Percentiles rank a stretch among this genome's conserved stretches.
Conservation (phyloP, 768 basidiomycete species). For the Termitomyces sp. region DNA sequence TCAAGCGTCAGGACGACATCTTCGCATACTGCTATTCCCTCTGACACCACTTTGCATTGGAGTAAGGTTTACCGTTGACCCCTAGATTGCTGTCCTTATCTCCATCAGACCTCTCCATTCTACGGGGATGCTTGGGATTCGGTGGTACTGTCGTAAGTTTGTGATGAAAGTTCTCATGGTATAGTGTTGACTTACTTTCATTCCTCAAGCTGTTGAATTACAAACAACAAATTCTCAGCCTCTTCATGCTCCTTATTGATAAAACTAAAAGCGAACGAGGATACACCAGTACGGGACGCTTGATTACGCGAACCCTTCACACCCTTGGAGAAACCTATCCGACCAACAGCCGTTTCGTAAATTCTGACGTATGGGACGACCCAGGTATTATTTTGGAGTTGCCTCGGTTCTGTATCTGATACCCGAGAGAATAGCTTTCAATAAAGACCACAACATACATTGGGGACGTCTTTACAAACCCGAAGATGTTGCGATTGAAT, state of each 20-base stretch:
- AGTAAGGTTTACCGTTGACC: slow-evolving; percentile 40
- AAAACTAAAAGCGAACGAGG: slow-evolving; percentile 87
- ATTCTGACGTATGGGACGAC: slow-evolving; percentile 73
- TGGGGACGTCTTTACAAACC: slow-evolving; percentile 83
- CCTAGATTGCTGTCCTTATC: neutral
- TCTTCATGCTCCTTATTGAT: slow-evolving; percentile 64
- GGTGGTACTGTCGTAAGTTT: slow-evolving; percentile 55
- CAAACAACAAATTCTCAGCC: slow-evolving; percentile 54
- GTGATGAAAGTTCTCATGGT: neutral
- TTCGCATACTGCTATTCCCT: slow-evolving; percentile 64
- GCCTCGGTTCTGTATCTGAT: slow-evolving; percentile 7
- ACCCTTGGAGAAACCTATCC: slow-evolving; percentile 76
- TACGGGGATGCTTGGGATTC: slow-evolving; percentile 78
- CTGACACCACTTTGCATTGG: slow-evolving; percentile 91
- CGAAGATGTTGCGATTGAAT: slow-evolving; percentile 77
- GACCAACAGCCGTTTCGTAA: slow-evolving; percentile 73
- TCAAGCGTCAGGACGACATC: slow-evolving; percentile 82
- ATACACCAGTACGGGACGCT: slow-evolving; percentile 71
- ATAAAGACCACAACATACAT: slow-evolving; percentile 51
- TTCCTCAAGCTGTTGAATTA: slow-evolving; percentile 57
- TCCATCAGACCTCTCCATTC: slow-evolving; percentile 64
- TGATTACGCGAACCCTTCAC: slow-evolving; percentile 71
- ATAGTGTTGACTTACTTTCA: neutral
- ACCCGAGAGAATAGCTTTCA: slow-evolving; percentile 42
- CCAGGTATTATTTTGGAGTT: slow-evolving; percentile 43